Evolutionary conservation across 176 grass and related monocot genomes (phyloP).

Genomic region (Juncus inflexus): DNA sequence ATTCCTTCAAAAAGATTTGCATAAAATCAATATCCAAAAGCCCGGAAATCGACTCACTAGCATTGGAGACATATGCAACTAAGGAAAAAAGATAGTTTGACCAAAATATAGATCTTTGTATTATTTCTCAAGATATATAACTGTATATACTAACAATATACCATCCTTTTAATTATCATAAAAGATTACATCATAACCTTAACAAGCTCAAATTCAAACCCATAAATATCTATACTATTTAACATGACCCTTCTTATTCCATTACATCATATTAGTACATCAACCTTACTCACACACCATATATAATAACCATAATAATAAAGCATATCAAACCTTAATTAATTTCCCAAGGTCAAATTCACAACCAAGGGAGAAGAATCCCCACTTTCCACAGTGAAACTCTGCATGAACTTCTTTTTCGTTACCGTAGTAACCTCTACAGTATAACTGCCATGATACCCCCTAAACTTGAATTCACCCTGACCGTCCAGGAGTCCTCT

Average conservation of each 20-base stretch:
- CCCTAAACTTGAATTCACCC: slow-evolving; percentile 68
- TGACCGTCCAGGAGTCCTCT: slow-evolving; percentile 43
- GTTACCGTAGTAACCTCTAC: slow-evolving; percentile 43
- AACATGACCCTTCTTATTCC: slow-evolving; percentile 21
- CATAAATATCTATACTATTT: slow-evolving; percentile 4
- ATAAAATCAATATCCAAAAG: too few relatives aligned
- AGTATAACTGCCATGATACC: slow-evolving; percentile 54
- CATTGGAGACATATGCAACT: too few relatives aligned
- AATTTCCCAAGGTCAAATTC: slow-evolving; percentile 41
- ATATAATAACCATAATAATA: too few relatives aligned
- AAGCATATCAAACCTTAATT: background rate
- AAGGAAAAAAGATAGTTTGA: too few relatives aligned
- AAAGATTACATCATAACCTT: too few relatives aligned
- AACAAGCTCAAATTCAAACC: background rate
- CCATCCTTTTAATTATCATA: too few relatives aligned
- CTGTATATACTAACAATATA: too few relatives aligned
- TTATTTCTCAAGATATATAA: too few relatives aligned
- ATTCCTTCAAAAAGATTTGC: too few relatives aligned
- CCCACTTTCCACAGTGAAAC: slow-evolving; percentile 54
- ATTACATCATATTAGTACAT: background rate
- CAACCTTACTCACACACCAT: background rate
- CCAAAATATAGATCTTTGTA: too few relatives aligned
- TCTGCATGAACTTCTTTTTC: slow-evolving; percentile 47
- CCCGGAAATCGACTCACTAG: too few relatives aligned
- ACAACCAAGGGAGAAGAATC: slow-evolving; percentile 38